These are phyloP conservation scores for Juglanconis oblonga DNA, from an alignment of 2,329 filamentous ascomycete species.

Conservation along the genomic window DNA sequence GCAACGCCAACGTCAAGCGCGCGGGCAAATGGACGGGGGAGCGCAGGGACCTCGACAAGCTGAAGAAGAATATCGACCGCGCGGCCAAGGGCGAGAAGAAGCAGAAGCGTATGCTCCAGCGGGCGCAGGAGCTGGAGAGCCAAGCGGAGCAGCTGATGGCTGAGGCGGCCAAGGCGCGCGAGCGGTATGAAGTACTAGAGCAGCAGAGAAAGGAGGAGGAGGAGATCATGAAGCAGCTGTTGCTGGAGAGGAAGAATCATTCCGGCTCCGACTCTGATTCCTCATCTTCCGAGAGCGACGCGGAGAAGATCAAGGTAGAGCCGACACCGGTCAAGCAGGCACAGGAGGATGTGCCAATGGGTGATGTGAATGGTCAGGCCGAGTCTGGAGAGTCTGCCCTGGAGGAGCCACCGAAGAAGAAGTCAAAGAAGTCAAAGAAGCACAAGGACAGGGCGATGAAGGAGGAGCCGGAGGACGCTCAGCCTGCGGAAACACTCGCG, in stretches of 20 bases:
- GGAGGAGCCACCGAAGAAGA: slow-evolving; percentile 1
- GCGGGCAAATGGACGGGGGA: slow-evolving; percentile 7
- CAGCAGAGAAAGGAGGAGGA: background rate
- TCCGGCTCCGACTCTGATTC: slow-evolving; percentile 24
- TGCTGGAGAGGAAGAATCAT: background rate
- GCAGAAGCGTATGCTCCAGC: background rate
- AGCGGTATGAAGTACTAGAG: background rate
- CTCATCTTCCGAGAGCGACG: slow-evolving; percentile 14
- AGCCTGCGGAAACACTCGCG: background rate
- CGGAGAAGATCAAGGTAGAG: slow-evolving; percentile 13
- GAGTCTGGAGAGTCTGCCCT: background rate
- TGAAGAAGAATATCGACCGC: slow-evolving; percentile 15
- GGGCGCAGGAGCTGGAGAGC: background rate
- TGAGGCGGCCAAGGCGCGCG: slow-evolving; percentile 1
- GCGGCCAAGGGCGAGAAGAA: slow-evolving; percentile 14
- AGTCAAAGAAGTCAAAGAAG: slow-evolving; percentile 24
- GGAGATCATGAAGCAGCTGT: background rate
- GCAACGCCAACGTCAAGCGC: slow-evolving; percentile 22
- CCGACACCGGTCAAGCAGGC: too few relatives aligned
- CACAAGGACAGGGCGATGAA: slow-evolving; percentile 22
- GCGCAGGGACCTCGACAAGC: slow-evolving; percentile 11
- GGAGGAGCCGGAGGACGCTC: background rate
- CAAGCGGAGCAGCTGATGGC: background rate
- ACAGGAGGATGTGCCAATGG: too few relatives aligned
- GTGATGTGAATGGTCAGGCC: too few relatives aligned